phyloP scores from a whole-genome alignment of 2,329 filamentous ascomycete species.

The Fusarium napiforme region DNA sequence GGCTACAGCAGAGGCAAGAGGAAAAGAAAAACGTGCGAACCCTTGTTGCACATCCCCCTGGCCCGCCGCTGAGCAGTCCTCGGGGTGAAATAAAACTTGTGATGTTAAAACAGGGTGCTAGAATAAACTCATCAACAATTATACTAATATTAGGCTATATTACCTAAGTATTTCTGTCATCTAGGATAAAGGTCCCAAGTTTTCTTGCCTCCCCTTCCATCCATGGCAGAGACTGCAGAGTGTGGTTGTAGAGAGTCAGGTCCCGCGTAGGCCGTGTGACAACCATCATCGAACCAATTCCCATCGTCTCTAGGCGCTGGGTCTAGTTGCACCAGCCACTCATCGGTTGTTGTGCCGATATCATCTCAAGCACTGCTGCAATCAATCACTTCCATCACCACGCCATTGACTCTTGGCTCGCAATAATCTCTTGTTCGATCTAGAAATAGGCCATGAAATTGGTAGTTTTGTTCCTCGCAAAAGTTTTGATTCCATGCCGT shows the following conservation, averaged over 20 bases:
- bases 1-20: background rate
- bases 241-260: constrained; percentile 27
- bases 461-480: constrained; percentile 10
- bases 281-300: constrained; percentile 34
- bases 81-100: background rate
- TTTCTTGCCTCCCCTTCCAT: background rate
- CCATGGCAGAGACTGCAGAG: constrained; percentile 9
- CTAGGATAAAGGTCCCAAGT: background rate
- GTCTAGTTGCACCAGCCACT: constrained; percentile 37
- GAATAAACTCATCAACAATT: background rate
- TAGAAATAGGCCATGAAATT: constrained; percentile 14
- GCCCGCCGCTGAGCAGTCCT: constrained; percentile 1
- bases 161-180: background rate
- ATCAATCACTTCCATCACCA: constrained; percentile 37
- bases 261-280: constrained; percentile 25
- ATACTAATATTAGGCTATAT: too few relatives aligned
- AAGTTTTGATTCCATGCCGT: constrained; percentile 18
- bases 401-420: constrained; percentile 41
- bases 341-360: constrained; percentile 22
- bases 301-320: constrained; percentile 43
- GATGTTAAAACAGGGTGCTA: background rate
- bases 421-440: constrained; percentile 13
- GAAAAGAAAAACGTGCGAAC: constrained; percentile 30
- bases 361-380: constrained; percentile 38
- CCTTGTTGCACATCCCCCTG: constrained; percentile 44